Evolutionary conservation across 352 stramenopile genomes (phyloP).

Genomic region (Halophytophthora batemanensis): DNA sequence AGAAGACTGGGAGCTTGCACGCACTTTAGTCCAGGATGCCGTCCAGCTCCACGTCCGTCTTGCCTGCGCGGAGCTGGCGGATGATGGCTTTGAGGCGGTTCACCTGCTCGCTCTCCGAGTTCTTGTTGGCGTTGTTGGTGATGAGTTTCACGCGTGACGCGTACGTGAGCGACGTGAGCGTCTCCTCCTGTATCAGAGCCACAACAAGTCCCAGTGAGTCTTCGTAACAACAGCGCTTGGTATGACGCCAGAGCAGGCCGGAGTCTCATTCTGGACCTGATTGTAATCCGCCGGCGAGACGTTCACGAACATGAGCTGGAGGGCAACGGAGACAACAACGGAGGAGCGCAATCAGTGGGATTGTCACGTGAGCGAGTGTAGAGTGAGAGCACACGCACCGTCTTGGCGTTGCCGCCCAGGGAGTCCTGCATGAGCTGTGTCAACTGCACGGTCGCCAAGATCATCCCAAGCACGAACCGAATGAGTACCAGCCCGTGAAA

Average conservation of each 20-base stretch:
- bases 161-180: conserved; percentile 79
- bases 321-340: background rate
- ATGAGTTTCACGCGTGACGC: conserved; percentile 86
- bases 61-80: conserved; percentile 64
- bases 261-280: conserved; percentile 38
- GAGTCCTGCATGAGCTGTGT: conserved; percentile 93
- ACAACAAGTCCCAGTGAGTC: too few relatives aligned
- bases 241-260: too few relatives aligned
- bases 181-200: conserved; percentile 57
- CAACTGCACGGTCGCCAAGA: conserved; percentile 39
- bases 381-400: conserved; percentile 34
- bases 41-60: conserved; percentile 68
- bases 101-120: conserved; percentile 79
- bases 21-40: conserved; percentile 43
- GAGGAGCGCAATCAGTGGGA: background rate
- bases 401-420: conserved; percentile 92
- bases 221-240: too few relatives aligned
- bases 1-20: background rate
- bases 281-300: conserved; percentile 89
- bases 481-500: too few relatives aligned
- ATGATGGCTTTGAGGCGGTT: conserved; percentile 84
- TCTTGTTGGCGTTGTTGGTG: conserved; percentile 88
- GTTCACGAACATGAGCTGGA: conserved; percentile 89
- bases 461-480: too few relatives aligned
- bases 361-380: background rate